A percentile compares a stretch with the other conserved stretches of the same genome.
These are phyloP conservation scores for Gardenia jasminoides DNA, from an alignment of 257 asterid genomes.

Conservation along the genomic window DNA sequence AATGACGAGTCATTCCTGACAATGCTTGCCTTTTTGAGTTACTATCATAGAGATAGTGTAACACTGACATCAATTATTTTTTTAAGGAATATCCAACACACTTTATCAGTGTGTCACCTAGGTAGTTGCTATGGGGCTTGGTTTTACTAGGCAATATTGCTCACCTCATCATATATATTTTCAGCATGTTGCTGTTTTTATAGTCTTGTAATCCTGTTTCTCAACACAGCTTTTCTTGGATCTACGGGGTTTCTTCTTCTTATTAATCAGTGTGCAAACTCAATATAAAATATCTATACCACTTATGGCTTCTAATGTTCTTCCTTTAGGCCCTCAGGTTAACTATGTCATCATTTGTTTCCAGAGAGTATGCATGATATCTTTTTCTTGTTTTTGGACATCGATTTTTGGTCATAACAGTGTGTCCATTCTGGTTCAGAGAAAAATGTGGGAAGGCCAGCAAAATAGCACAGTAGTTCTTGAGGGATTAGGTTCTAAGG, in stretches of 20 bases:
- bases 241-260: not conserved
- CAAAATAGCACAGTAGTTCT: too few species aligned
- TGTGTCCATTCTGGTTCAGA: not conserved
- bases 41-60: not conserved
- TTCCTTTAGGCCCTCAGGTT: not conserved
- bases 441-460: too few species aligned
- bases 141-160: too few species aligned
- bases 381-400: too few species aligned
- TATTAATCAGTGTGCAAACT: not conserved
- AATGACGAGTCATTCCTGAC: not conserved
- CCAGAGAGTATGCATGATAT: not conserved
- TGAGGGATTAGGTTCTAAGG: too few species aligned
- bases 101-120: not conserved
- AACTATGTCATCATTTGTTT: not conserved
- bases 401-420: not conserved
- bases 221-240: too few species aligned
- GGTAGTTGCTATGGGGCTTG: too few species aligned
- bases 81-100: not conserved
- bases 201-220: too few species aligned
- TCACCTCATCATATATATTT: too few species aligned
- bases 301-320: not conserved
- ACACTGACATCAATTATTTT: not conserved
- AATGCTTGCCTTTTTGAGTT: too few species aligned
- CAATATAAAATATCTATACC: too few species aligned
- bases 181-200: too few species aligned